A percentile compares a stretch with the other conserved stretches of the same genome.
phyloP scores from a whole-genome alignment of 352 stramenopile genomes.

The Pythium angustatum region DNA sequence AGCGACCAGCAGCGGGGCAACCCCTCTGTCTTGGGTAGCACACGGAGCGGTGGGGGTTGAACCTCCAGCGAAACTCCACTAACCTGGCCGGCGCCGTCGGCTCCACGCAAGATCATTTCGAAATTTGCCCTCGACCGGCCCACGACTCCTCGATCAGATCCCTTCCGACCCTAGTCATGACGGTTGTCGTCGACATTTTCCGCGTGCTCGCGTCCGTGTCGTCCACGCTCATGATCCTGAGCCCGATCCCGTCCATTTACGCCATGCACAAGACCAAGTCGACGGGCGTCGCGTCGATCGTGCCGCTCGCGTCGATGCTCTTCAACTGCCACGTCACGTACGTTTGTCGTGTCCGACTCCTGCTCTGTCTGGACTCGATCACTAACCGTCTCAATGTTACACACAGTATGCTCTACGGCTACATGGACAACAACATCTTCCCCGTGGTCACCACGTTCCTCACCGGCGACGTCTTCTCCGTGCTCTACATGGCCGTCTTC shows the following conservation, averaged over 20 bases:
- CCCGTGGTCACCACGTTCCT: constrained; percentile 23
- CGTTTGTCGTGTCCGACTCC: neutral
- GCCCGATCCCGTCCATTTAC: constrained; percentile 22
- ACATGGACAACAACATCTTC: constrained; percentile 27
- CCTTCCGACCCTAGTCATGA: constrained; percentile 9
- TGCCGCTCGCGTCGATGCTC: constrained; percentile 26
- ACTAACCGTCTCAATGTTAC: neutral
- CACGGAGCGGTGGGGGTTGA: too few species aligned
- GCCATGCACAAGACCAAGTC: constrained; percentile 20
- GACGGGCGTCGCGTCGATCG: constrained; percentile 22
- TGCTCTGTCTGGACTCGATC: neutral
- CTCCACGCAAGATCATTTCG: too few species aligned
- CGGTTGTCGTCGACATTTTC: constrained; percentile 22
- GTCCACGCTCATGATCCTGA: constrained; percentile 28
- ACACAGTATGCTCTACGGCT: constrained; percentile 20
- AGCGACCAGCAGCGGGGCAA: too few species aligned
- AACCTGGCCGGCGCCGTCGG: too few species aligned
- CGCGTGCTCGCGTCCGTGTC: constrained; percentile 23
- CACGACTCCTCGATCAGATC: neutral
- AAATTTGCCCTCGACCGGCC: neutral
- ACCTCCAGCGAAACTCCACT: too few species aligned
- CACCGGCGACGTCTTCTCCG: constrained; percentile 22
- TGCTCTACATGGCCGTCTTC: constrained; percentile 25
- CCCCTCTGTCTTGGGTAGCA: too few species aligned
- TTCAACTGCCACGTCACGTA: constrained; percentile 29